Percentiles rank a stretch among this genome's conserved stretches.
Conservation (phyloP, 208 protist genomes). For the Porcisia hertigi region DNA sequence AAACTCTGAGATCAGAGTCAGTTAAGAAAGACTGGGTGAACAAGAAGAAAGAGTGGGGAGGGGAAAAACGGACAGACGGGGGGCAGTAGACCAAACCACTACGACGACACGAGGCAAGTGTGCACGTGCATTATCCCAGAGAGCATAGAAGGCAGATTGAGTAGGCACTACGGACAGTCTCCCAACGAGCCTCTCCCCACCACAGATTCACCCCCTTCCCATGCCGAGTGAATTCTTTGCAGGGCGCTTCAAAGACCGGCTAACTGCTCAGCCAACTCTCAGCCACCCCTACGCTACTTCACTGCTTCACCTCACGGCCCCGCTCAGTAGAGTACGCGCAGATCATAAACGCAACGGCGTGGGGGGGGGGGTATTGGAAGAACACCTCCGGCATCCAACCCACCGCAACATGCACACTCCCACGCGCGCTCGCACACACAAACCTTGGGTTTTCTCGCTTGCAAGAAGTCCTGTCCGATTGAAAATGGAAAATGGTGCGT, state of each 20-base stretch:
- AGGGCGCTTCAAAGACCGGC: not conserved
- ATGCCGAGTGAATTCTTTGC: not conserved
- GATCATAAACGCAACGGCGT: not conserved
- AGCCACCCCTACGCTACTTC: not conserved
- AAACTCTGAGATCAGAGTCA: too few relatives aligned
- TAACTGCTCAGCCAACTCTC: not conserved
- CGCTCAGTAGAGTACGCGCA: not conserved
- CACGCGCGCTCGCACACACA: not conserved
- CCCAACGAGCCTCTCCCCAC: not conserved
- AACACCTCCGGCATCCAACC: too few relatives aligned
- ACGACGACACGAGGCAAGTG: not conserved
- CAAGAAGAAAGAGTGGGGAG: not conserved
- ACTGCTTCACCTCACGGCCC: not conserved
- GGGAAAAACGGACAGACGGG: not conserved
- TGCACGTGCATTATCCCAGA: not conserved
- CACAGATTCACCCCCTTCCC: not conserved
- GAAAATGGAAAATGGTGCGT: not conserved
- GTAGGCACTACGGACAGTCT: not conserved
- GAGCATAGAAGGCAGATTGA: not conserved
- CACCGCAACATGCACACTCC: not conserved
- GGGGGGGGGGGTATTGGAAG: too few relatives aligned
- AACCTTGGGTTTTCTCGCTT: not conserved
- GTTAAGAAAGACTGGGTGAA: not conserved
- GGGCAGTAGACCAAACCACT: not conserved
- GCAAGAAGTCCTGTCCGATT: not conserved